Evolutionary conservation across 768 basidiomycete species (phyloP).

Genomic region (Leccinum rimulosum): DNA sequence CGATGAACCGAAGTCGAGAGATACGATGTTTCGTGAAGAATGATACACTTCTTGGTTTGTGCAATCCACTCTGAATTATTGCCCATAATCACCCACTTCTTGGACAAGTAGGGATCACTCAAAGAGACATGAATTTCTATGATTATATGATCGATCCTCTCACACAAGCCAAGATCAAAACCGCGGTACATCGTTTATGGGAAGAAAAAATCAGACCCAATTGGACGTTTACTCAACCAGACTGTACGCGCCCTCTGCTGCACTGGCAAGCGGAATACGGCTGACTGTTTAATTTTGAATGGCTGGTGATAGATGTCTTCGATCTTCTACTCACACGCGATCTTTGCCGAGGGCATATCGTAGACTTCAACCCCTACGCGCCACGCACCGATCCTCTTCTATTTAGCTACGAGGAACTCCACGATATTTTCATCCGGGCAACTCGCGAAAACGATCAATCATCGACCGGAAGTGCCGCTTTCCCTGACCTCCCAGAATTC

Average conservation of each 20-base stretch:
- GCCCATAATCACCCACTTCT: not conserved
- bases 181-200: slow-evolving; percentile 63
- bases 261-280: not conserved
- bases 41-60: slow-evolving; percentile 65
- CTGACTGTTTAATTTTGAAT: not conserved
- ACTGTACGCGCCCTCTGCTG: slow-evolving; percentile 54
- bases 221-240: slow-evolving; percentile 50
- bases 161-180: slow-evolving; percentile 51
- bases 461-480: not conserved
- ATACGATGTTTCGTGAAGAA: slow-evolving; percentile 87
- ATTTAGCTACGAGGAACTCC: slow-evolving; percentile 79
- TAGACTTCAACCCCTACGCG: slow-evolving; percentile 91
- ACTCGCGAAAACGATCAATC: not conserved
- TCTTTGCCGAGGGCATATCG: slow-evolving; percentile 67
- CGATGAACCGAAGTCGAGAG: slow-evolving; percentile 81
- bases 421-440: slow-evolving; percentile 31
- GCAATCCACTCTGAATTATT: not conserved
- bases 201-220: slow-evolving; percentile 55
- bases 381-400: slow-evolving; percentile 84
- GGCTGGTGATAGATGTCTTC: slow-evolving; percentile 53
- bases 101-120: slow-evolving; percentile 62
- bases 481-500: slow-evolving; percentile 39
- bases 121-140: slow-evolving; percentile 88
- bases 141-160: slow-evolving; percentile 71
- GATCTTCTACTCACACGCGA: slow-evolving; percentile 87